Evolutionary conservation across 2,329 filamentous ascomycete genomes (phyloP), one percentile per base, ranked within the genome.

Genomic region (Cladobotryum mycophilum): DNA sequence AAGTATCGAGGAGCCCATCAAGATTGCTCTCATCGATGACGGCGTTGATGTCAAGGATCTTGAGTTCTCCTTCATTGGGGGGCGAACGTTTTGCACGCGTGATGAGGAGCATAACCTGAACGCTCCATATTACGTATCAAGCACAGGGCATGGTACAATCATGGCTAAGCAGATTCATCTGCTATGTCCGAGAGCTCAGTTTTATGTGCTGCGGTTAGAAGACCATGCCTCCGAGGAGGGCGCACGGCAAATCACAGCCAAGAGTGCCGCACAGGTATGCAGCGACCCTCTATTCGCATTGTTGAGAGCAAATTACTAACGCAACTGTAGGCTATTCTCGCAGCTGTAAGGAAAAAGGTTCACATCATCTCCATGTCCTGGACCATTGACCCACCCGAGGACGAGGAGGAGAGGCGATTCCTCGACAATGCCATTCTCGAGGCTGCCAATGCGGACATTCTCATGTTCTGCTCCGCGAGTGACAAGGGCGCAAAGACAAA

Each of bases 311-410:
- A 41, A 13, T 15, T 53, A 20, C 52, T 35, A 17, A 4, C 12
- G 15, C 14, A 17, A 5, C 12, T 44, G 13, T 35, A 67, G 61
- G 67, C 67, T 4, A 61, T 70, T 7, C 47, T 49, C 17, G 63
- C 56, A 20, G 67, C 67, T 1, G 54, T 65, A 1, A 47, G 53
- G 14, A 58, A 60, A 22, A 53, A 59, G 3, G 67, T 69, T 0
- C 56, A 68, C 37, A 64, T 69, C 36, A 70, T 71, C 42, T 68
- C 64, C 43, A 69, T 70, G 63, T 66, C 63, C 1, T 70, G 66
- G 67, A 68, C 64, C 1, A 64, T 70, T n/a, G 53, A 57, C 3
- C 47, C 48, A 33, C 51, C 51, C 7, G 51, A 53, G 30, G 51
- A 53, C 14, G 51, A 53, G n/a, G 51, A 53, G 33, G 54, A 54